Evolutionary conservation across 2,329 filamentous ascomycete species (phyloP).

Genomic region (Hymenoscyphus infarciens): DNA sequence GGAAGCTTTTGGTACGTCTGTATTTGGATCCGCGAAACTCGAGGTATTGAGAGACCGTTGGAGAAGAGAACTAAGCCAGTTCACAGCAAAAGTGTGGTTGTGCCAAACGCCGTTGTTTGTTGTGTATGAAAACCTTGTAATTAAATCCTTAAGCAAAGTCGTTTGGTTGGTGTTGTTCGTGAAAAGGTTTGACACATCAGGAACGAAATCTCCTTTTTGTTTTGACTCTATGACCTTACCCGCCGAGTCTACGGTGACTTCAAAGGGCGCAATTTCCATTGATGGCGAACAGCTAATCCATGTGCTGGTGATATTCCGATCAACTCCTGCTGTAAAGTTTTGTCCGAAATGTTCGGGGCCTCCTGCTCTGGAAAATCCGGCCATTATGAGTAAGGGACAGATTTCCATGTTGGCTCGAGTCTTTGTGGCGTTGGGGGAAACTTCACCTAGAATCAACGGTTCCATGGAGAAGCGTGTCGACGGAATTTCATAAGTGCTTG

Average conservation of each 20-base stretch:
- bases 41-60: constrained; percentile 29
- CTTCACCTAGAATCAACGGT: neutral
- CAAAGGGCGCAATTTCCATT: constrained; percentile 35
- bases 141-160: constrained; percentile 8
- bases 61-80: constrained; percentile 49
- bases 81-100: constrained; percentile 42
- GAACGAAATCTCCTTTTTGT: constrained; percentile 10
- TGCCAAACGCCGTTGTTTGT: constrained; percentile 39
- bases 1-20: constrained; percentile 35
- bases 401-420: neutral
- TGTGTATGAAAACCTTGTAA: neutral
- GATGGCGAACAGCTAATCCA: constrained; percentile 38
- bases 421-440: no score
- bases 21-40: constrained; percentile 37
- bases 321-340: neutral
- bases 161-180: neutral
- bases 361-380: neutral
- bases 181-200: constrained; percentile 12
- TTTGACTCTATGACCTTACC: constrained; percentile 33
- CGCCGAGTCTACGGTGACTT: constrained; percentile 34
- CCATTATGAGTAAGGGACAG: neutral
- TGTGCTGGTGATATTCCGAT: constrained; percentile 8
- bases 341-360: neutral
- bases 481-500: neutral
- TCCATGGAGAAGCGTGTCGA: neutral